phyloP scores from a whole-genome alignment of 768 basidiomycete species.

The Xerocomellus amylosporus region DNA sequence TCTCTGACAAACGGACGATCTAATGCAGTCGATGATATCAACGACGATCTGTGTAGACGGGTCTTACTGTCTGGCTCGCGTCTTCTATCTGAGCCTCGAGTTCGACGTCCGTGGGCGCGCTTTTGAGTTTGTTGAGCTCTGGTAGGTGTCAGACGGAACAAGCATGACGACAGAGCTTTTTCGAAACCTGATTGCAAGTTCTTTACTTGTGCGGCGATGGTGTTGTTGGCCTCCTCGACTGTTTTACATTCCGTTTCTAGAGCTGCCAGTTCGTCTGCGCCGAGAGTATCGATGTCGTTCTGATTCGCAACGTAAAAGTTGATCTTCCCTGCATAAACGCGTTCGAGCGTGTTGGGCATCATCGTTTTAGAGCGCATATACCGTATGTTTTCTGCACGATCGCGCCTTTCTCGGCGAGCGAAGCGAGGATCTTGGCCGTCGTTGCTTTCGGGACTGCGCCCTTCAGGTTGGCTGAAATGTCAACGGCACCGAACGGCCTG shows the following conservation, averaged over 20 bases:
- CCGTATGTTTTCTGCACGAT: conserved; percentile 84
- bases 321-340: conserved; percentile 59
- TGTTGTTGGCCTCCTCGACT: conserved; percentile 60
- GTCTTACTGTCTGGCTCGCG: conserved; percentile 50
- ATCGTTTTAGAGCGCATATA: conserved; percentile 24
- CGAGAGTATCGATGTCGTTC: conserved; percentile 62
- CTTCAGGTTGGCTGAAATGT: conserved; percentile 88
- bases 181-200: conserved; percentile 30
- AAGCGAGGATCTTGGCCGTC: conserved; percentile 77
- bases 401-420: conserved; percentile 82
- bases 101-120: conserved; percentile 67
- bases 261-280: conserved; percentile 54
- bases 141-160: conserved; percentile 11
- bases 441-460: conserved; percentile 82
- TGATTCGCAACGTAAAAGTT: conserved; percentile 88
- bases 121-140: conserved; percentile 67
- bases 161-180: neutral
- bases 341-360: neutral
- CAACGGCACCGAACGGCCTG: conserved; percentile 90
- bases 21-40: conserved; percentile 25
- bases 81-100: conserved; percentile 54
- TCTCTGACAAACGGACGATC: conserved; percentile 47
- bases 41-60: conserved; percentile 9
- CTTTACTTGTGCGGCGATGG: conserved; percentile 50
- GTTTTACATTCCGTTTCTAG: conserved; percentile 59